Conservation (phyloP, 1,284 basidiomycete genomes). For the Phellopilus nigrolimitatus region DNA sequence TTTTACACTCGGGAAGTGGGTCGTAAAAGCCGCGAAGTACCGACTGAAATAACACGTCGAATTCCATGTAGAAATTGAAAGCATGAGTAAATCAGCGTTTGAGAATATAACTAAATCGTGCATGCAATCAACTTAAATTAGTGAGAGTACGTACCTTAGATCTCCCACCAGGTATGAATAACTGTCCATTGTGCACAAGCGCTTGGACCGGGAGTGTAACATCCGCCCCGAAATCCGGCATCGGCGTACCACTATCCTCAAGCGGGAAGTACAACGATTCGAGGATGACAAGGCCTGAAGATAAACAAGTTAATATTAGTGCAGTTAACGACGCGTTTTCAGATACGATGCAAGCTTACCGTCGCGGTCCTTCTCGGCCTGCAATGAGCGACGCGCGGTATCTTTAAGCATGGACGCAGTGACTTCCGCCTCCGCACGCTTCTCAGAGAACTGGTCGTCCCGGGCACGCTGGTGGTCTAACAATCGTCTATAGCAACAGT, state of each 20-base stretch:
- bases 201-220: conserved; percentile 81
- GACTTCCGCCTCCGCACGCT: conserved; percentile 52
- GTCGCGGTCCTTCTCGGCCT: conserved; percentile 35
- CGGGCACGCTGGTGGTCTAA: conserved; percentile 45
- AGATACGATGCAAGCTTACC: conserved; percentile 28
- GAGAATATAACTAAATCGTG: not conserved
- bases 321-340: not conserved
- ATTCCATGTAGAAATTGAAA: not conserved
- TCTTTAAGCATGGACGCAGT: conserved; percentile 41
- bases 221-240: conserved; percentile 57
- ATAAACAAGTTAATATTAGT: conserved; percentile 11
- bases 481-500: conserved; percentile 32
- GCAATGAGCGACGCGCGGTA: conserved; percentile 40
- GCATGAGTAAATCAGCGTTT: not conserved
- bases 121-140: not conserved
- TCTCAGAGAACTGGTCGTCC: conserved; percentile 53
- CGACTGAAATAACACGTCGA: conserved; percentile 24
- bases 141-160: conserved; percentile 35
- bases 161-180: conserved; percentile 46
- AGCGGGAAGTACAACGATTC: conserved; percentile 65
- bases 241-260: conserved; percentile 45
- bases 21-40: conserved; percentile 36
- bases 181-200: conserved; percentile 60
- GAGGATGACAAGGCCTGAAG: conserved; percentile 64
- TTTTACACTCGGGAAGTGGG: conserved; percentile 35